These are phyloP conservation scores for Liriodendron chinense DNA, from an alignment of 164 flowering plant genomes.

Conservation along the genomic window DNA sequence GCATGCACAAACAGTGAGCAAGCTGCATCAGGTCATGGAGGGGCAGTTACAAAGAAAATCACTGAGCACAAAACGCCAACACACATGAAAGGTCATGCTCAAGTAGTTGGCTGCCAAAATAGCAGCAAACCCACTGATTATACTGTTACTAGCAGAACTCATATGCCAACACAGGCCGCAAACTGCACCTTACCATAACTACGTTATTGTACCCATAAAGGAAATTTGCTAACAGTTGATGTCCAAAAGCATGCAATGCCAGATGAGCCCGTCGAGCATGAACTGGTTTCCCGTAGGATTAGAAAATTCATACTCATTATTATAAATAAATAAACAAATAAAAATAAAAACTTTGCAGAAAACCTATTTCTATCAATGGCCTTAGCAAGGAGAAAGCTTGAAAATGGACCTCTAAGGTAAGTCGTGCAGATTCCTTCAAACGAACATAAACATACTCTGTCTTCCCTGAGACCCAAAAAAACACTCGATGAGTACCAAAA, in stretches of 20 bases:
- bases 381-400: slow-evolving; percentile 5
- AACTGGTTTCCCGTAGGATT: neutral
- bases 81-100: too few relatives aligned
- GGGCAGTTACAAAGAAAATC: too few relatives aligned
- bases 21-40: too few relatives aligned
- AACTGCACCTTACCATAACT: too few relatives aligned
- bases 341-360: neutral
- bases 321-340: neutral
- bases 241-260: neutral
- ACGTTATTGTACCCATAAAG: too few relatives aligned
- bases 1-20: too few relatives aligned
- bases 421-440: slow-evolving; percentile 59
- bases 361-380: slow-evolving; percentile 1
- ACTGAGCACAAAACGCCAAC: too few relatives aligned
- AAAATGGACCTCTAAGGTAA: slow-evolving; percentile 66
- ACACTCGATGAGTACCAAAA: neutral
- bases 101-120: too few relatives aligned
- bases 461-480: slow-evolving; percentile 54
- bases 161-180: too few relatives aligned
- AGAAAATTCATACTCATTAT: too few relatives aligned
- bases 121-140: too few relatives aligned
- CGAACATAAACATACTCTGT: slow-evolving; percentile 67
- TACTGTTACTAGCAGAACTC: too few relatives aligned
- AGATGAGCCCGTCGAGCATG: neutral
- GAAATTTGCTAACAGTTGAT: neutral